Evolutionary conservation across 2,329 filamentous ascomycete genomes (phyloP).

Genomic region (Aspergillus sp.): DNA sequence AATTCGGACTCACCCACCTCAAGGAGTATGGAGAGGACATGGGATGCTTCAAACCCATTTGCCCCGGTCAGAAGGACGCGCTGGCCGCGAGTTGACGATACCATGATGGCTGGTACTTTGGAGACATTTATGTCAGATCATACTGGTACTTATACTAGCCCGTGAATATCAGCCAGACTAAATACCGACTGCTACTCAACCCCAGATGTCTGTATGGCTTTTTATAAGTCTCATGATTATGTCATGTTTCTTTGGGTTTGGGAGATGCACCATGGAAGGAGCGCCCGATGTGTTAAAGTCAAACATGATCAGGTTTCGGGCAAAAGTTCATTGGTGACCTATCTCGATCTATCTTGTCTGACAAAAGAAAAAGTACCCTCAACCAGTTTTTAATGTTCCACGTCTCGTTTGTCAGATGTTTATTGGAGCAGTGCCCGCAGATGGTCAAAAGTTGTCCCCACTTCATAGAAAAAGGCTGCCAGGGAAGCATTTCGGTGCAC

Average conservation of each 20-base stretch:
- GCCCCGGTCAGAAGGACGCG: constrained; percentile 18
- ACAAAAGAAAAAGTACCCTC: background rate
- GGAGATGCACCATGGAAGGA: no score
- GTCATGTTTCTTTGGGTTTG: no score
- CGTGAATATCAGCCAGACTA: background rate
- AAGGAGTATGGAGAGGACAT: constrained; percentile 40
- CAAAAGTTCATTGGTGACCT: background rate
- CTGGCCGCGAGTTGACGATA: background rate
- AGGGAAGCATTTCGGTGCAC: no score
- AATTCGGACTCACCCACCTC: constrained; percentile 45
- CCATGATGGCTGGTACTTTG: background rate
- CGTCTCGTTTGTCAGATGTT: no score
- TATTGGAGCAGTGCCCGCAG: no score
- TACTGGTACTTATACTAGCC: background rate
- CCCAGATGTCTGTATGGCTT: no score
- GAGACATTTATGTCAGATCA: background rate
- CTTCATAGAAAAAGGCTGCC: no score
- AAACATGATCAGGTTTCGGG: background rate
- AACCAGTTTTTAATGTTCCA: no score
- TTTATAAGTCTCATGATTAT: no score
- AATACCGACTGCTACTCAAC: no score
- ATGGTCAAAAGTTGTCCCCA: no score
- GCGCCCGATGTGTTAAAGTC: no score
- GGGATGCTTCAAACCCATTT: constrained; percentile 21
- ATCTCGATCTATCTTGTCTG: background rate